A percentile compares a stretch with the other conserved stretches of the same genome.
These are phyloP conservation scores for Gracilariopsis chorda DNA, from an alignment of 23 red algal genomes.

Conservation along the genomic window DNA sequence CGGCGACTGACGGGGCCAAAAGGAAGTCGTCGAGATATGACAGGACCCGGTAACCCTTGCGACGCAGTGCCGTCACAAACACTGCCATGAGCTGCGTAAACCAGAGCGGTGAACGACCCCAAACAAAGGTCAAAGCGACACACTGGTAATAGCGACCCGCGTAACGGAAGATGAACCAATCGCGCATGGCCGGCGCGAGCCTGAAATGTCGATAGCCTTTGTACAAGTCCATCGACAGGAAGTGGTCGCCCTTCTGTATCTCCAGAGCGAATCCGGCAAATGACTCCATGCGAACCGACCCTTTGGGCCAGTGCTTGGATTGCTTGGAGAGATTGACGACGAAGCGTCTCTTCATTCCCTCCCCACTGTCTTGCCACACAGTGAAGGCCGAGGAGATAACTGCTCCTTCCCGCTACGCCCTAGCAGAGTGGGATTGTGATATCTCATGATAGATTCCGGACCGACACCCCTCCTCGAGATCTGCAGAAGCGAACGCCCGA, in stretches of 20 bases:
- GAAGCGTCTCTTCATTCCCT: conserved; percentile 8
- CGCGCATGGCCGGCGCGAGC: not conserved
- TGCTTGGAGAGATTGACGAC: not conserved
- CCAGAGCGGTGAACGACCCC: not conserved
- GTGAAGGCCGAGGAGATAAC: conserved; percentile 7
- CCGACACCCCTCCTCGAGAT: not conserved
- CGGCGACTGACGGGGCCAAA: not conserved
- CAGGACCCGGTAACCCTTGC: not conserved
- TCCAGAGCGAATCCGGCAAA: not conserved
- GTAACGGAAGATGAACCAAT: conserved; percentile 27
- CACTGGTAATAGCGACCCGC: not conserved
- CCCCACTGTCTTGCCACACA: not conserved
- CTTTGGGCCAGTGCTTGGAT: not conserved
- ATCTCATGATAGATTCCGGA: conserved; percentile 17
- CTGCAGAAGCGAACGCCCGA: not conserved
- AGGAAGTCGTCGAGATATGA: conserved; percentile 20
- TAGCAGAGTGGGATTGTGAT: not conserved
- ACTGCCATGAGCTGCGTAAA: not conserved
- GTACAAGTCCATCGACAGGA: not conserved
- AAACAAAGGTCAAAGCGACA: not conserved
- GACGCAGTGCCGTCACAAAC: not conserved
- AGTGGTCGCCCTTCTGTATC: not conserved
- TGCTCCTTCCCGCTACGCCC: not conserved
- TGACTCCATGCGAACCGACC: not conserved
- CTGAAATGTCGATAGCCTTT: not conserved